Conservation (phyloP, 305 asterid species). For the Fraxinus ornus region DNA sequence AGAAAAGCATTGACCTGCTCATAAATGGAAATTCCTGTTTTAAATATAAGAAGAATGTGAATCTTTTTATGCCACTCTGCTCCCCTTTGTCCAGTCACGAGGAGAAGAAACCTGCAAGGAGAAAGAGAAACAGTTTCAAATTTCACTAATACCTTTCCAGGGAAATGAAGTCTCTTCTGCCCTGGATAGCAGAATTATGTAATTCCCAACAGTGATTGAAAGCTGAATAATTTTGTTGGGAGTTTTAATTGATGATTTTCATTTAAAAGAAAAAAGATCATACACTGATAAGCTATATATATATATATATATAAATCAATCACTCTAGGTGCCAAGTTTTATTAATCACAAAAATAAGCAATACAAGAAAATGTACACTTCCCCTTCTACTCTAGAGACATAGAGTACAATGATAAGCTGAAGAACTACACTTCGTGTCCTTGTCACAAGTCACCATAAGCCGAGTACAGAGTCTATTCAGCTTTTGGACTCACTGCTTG, state of each 20-base stretch:
- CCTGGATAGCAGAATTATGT: background rate
- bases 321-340: background rate
- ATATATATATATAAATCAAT: too few species aligned
- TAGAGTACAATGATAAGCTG: background rate
- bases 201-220: background rate
- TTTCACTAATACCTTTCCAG: background rate
- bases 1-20: background rate
- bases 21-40: background rate
- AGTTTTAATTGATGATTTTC: background rate
- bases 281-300: too few species aligned
- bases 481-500: background rate
- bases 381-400: background rate
- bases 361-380: too few species aligned
- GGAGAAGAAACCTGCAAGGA: background rate
- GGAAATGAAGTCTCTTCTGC: slow-evolving; percentile 4
- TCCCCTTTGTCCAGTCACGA: background rate
- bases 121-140: background rate
- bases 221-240: background rate
- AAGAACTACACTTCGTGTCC: background rate
- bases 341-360: background rate
- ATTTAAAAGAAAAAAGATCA: too few species aligned
- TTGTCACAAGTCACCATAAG: background rate
- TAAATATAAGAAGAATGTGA: background rate
- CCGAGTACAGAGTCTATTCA: background rate
- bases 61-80: background rate